phyloP scores from a whole-genome alignment of 805 yeast species.

The Ogataea angusta region DNA sequence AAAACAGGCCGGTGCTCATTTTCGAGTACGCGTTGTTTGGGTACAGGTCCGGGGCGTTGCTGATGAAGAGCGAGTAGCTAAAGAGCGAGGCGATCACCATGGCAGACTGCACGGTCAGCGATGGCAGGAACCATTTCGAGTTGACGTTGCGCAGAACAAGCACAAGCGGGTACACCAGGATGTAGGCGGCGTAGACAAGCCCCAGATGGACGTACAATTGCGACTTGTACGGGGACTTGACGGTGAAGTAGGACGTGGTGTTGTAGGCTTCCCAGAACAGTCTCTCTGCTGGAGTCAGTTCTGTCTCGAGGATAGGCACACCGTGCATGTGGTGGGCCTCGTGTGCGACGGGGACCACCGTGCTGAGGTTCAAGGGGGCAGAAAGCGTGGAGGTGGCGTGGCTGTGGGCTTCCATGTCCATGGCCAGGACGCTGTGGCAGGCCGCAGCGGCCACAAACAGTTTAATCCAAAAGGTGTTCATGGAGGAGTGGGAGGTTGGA shows the following conservation, averaged over 20 bases:
- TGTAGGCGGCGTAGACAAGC: slow-evolving; percentile 41
- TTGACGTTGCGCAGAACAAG: slow-evolving; percentile 60
- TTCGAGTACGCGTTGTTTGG: slow-evolving; percentile 72
- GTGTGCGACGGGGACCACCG: slow-evolving; percentile 43
- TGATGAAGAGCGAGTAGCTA: slow-evolving; percentile 53
- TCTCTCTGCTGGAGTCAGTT: slow-evolving; percentile 68
- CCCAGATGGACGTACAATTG: slow-evolving; percentile 55
- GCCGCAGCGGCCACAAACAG: neutral
- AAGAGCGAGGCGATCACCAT: slow-evolving; percentile 49
- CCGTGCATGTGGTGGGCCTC: slow-evolving; percentile 58
- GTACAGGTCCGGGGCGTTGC: slow-evolving; percentile 62
- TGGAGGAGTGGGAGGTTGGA: neutral
- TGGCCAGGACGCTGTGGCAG: slow-evolving; percentile 7
- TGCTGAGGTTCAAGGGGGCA: neutral
- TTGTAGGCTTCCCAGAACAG: slow-evolving; percentile 76
- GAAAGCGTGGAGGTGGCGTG: neutral
- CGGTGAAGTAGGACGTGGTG: slow-evolving; percentile 69
- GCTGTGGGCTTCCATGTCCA: slow-evolving; percentile 9
- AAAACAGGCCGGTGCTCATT: slow-evolving; percentile 59
- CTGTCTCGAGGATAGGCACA: slow-evolving; percentile 64
- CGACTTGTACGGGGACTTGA: slow-evolving; percentile 45
- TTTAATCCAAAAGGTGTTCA: neutral
- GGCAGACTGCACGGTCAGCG: slow-evolving; percentile 48
- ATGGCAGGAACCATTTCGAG: slow-evolving; percentile 57
- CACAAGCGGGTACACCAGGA: slow-evolving; percentile 63